Evolutionary conservation across 2,329 filamentous ascomycete species (phyloP), one percentile per base, ranked within the genome.

Genomic region (Fusarium sp.): DNA sequence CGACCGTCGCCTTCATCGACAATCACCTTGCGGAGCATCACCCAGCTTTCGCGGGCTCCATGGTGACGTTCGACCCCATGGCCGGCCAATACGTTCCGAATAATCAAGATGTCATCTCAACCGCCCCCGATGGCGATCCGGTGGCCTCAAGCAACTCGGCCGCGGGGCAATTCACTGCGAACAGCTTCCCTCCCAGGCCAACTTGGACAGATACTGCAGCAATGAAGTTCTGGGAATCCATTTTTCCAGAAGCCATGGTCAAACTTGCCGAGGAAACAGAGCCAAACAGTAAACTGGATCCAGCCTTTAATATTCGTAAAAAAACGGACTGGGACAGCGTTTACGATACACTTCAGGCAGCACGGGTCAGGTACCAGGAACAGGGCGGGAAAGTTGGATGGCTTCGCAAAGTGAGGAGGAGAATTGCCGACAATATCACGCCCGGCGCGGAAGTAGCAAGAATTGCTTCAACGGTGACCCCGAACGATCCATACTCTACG

Each of bases 381-480:
- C 31, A 57, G 10, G 43, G 16, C 9, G 54, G 54, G 13, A 27
- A 13, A n/a, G 43, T 47, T n/a, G 54, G 54, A 40, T 39, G 31
- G 54, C 6, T 57, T 6, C 30, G 46, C 18, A 62, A 36, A 7
- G 47, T 62, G 11, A n/a, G 47, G 4, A 18, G 60, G 6, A 62
- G 58, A 12, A 15, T 37, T 2, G 60, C 52, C 18, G 60, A 62
- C 27, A n/a, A 52, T 6, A 28, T 52, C 18, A n/a, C 15, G 2
- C 60, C 60, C 13, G 18, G 28, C 6, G 39, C 40, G 2, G 46
- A 34, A 6, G n/a, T 18, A 4, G n/a, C 40, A 3, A 57, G 46
- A 36, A 47, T 16, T n/a, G 36, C 39, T 15, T 8, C 11, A 5
- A 59, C 53, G 47, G n/a, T 53, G 10, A 34, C 51, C 6, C 60